Evolutionary conservation across 116 monocot genomes (phyloP).

Genomic region (Phalaenopsis hybrid): DNA sequence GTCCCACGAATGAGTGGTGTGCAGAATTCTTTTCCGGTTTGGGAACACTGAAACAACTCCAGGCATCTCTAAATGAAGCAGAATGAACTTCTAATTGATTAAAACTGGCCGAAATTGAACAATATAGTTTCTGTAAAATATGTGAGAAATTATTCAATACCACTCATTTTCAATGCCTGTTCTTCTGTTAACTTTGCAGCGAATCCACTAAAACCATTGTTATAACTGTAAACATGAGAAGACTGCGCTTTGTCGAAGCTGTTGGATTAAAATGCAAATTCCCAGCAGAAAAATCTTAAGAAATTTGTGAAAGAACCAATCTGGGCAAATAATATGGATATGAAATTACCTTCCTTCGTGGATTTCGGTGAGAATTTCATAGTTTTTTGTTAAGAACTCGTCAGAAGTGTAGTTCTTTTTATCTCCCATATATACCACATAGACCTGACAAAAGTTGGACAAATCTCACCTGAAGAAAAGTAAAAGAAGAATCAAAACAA

Average conservation of each 20-base stretch:
- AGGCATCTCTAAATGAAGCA: constrained; percentile 44
- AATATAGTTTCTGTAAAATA: not conserved
- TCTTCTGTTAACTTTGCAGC: constrained; percentile 69
- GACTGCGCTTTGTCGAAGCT: constrained; percentile 50
- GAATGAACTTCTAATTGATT: not conserved
- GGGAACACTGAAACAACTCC: constrained; percentile 72
- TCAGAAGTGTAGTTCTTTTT: constrained; percentile 25
- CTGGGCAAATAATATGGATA: not conserved
- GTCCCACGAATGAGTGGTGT: constrained; percentile 90
- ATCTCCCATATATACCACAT: constrained; percentile 63
- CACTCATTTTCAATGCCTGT: constrained; percentile 56
- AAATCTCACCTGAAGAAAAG: not conserved
- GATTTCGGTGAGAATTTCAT: constrained; percentile 63
- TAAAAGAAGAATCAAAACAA: not conserved
- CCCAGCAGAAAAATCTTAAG: not conserved
- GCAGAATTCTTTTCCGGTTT: constrained; percentile 51
- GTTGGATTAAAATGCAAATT: constrained; percentile 8
- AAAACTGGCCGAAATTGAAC: not conserved
- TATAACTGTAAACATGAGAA: constrained; percentile 78
- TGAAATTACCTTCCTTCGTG: constrained; percentile 63
- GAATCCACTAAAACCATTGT: constrained; percentile 67
- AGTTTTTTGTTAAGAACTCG: constrained; percentile 36
- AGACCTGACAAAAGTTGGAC: constrained; percentile 22
- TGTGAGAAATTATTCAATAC: constrained; percentile 17
- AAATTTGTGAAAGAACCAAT: no score